Evolutionary conservation across 768 basidiomycete species (phyloP).

Genomic region (Suillus brevipes): DNA sequence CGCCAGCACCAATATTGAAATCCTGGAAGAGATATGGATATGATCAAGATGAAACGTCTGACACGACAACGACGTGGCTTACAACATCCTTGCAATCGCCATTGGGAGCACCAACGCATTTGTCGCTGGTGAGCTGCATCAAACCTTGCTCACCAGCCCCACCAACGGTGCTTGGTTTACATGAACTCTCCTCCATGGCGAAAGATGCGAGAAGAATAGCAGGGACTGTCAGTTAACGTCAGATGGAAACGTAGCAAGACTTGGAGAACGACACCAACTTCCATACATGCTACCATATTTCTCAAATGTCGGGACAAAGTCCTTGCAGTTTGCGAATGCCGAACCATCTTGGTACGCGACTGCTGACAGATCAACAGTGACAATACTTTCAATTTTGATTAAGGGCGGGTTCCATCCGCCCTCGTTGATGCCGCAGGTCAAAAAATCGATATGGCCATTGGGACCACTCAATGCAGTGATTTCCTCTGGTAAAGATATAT

Average conservation of each 20-base stretch:
- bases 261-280: constrained; percentile 31
- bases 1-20: constrained; percentile 71
- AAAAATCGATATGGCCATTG: constrained; percentile 71
- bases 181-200: constrained; percentile 85
- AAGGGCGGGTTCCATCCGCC: constrained; percentile 74
- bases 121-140: constrained; percentile 83
- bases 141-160: constrained; percentile 82
- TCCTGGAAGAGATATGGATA: constrained; percentile 39
- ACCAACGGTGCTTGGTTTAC: constrained; percentile 66
- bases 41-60: constrained; percentile 3
- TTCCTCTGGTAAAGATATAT: constrained; percentile 37
- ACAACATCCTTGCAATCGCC: constrained; percentile 44
- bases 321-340: constrained; percentile 61
- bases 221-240: constrained; percentile 44
- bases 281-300: constrained; percentile 49
- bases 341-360: constrained; percentile 50
- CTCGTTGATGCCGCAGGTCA: constrained; percentile 72
- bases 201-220: constrained; percentile 81
- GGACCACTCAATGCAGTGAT: constrained; percentile 56
- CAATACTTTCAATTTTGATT: constrained; percentile 52
- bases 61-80: constrained; percentile 12
- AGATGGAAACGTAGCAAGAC: constrained; percentile 1
- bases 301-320: constrained; percentile 55
- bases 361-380: constrained; percentile 43
- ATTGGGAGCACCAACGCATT: constrained; percentile 59